These are phyloP conservation scores for Marvania coccoides DNA, from an alignment of 139 green algal genomes.

Conservation along the genomic window DNA sequence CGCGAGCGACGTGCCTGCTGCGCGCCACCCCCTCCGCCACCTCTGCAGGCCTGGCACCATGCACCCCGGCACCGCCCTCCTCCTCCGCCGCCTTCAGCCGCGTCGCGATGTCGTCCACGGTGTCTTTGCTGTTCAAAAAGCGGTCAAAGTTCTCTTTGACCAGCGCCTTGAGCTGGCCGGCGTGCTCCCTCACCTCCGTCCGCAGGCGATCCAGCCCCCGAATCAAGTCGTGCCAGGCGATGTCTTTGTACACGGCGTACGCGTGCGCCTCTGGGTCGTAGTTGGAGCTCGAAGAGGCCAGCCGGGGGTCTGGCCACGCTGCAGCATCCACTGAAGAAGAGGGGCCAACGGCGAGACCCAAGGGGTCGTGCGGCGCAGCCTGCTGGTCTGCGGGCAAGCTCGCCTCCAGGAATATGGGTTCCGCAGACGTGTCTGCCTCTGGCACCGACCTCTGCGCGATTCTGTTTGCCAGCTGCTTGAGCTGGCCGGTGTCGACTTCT, in stretches of 20 bases:
- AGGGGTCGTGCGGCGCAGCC: not conserved
- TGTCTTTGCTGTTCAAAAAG: constrained; percentile 85
- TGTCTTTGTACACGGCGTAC: not conserved
- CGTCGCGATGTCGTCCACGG: constrained; percentile 70
- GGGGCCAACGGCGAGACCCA: not conserved
- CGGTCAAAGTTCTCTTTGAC: constrained; percentile 90
- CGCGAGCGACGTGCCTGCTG: constrained; percentile 25
- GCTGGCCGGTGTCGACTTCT: not conserved
- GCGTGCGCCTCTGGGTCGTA: not conserved
- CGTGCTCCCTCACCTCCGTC: constrained; percentile 59
- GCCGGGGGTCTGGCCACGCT: not conserved
- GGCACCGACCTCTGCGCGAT: not conserved
- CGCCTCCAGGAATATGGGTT: not conserved
- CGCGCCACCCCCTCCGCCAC: constrained; percentile 26
- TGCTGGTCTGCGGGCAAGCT: not conserved
- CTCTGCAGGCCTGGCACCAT: constrained; percentile 21
- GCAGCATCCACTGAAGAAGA: not conserved
- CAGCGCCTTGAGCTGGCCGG: constrained; percentile 66
- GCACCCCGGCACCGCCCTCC: constrained; percentile 14
- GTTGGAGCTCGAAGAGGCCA: not conserved
- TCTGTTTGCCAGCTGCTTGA: not conserved
- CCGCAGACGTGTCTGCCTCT: not conserved
- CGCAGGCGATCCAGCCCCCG: constrained; percentile 44
- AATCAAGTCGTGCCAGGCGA: constrained; percentile 38
- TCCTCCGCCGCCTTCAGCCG: constrained; percentile 45